Conservation (phyloP, 805 yeast genomes). For the Isabelozyma pseudorhagii region DNA sequence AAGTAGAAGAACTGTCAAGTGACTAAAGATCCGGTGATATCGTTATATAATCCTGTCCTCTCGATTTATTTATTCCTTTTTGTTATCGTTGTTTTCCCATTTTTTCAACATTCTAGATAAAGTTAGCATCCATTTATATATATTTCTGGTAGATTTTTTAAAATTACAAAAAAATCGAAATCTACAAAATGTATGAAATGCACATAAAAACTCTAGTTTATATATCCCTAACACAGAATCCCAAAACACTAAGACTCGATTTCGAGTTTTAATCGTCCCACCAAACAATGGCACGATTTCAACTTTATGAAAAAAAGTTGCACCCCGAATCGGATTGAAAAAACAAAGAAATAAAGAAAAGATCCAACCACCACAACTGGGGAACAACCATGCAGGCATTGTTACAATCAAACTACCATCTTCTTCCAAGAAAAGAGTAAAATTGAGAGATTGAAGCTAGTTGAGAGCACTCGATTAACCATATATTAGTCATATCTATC, state of each 20-base stretch:
- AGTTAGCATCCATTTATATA: background rate
- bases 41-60: background rate
- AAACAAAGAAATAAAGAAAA: too few relatives aligned
- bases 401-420: background rate
- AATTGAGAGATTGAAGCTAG: background rate
- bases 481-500: background rate
- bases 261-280: too few relatives aligned
- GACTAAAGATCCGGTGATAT: background rate
- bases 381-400: background rate
- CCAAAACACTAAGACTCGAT: too few relatives aligned
- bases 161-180: background rate
- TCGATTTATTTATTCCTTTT: background rate
- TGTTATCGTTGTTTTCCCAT: background rate
- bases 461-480: background rate
- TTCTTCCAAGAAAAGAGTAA: background rate
- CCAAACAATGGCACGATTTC: background rate
- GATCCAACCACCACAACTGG: background rate
- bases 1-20: constrained; percentile 11
- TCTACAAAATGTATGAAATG: background rate
- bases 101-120: background rate
- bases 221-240: too few relatives aligned
- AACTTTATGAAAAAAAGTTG: background rate
- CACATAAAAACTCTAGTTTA: too few relatives aligned
- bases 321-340: background rate
- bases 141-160: background rate